Percentiles rank a stretch among this genome's conserved stretches.
Evolutionary conservation across 306 rosid species (phyloP).

Genomic region (Rosa lucieae): DNA sequence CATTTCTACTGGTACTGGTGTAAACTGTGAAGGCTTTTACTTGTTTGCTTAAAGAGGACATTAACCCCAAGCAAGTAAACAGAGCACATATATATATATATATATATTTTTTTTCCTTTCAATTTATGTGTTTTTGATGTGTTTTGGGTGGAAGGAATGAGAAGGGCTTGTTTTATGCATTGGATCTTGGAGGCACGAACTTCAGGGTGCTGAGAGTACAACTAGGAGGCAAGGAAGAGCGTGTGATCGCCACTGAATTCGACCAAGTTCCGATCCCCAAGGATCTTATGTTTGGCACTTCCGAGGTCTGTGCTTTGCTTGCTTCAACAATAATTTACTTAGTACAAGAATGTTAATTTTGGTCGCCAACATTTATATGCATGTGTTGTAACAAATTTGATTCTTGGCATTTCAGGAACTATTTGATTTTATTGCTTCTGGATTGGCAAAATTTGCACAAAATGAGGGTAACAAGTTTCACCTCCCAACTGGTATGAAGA

Average conservation of each 20-base stretch:
- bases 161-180: slow-evolving; percentile 82
- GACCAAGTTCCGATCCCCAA: slow-evolving; percentile 81
- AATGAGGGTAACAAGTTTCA: slow-evolving; percentile 61
- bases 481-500: slow-evolving; percentile 48
- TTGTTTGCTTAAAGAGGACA: background rate
- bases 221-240: slow-evolving; percentile 73
- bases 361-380: background rate
- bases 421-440: slow-evolving; percentile 84
- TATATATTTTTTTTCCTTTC: background rate
- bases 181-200: slow-evolving; percentile 97
- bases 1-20: background rate
- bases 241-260: slow-evolving; percentile 70
- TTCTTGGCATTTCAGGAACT: slow-evolving; percentile 49
- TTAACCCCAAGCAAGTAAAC: background rate
- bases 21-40: background rate
- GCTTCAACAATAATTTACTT: background rate
- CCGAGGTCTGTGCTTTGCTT: slow-evolving; percentile 45
- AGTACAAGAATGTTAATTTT: background rate
- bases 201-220: slow-evolving; percentile 87
- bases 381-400: background rate
- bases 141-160: slow-evolving; percentile 74
- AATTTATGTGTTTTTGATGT: background rate
- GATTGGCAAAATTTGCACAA: slow-evolving; percentile 60
- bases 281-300: slow-evolving; percentile 69
- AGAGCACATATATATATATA: background rate